These are phyloP conservation scores for Phytophthora europaea DNA, from an alignment of 352 stramenopile genomes.

Conservation along the genomic window DNA sequence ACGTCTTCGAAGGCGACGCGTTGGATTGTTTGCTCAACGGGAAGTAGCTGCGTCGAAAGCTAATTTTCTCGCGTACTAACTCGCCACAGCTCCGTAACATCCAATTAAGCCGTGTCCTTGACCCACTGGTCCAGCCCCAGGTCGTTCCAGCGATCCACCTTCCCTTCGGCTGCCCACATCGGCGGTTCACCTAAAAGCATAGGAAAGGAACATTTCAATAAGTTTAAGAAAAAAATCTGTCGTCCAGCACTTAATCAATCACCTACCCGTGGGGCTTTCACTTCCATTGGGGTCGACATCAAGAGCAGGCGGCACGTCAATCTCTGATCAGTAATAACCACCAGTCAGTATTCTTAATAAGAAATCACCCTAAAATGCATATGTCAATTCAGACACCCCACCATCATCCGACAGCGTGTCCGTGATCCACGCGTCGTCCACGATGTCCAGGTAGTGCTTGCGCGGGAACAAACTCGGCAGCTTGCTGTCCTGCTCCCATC, in stretches of 20 bases:
- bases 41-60: constrained; percentile 28
- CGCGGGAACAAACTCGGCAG: constrained; percentile 75
- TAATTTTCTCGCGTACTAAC: not conserved
- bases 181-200: constrained; percentile 55
- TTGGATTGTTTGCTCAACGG: constrained; percentile 64
- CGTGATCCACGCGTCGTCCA: constrained; percentile 86
- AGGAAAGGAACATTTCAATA: not conserved
- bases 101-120: constrained; percentile 44
- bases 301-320: constrained; percentile 67
- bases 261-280: constrained; percentile 57
- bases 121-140: constrained; percentile 77
- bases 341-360: not conserved
- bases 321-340: constrained; percentile 50
- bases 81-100: not conserved
- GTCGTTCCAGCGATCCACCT: constrained; percentile 85
- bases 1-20: constrained; percentile 59
- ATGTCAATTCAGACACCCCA: constrained; percentile 36
- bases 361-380: not conserved
- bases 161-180: constrained; percentile 60
- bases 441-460: constrained; percentile 80
- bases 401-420: constrained; percentile 86
- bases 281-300: constrained; percentile 68
- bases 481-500: constrained; percentile 65
- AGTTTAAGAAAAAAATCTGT: too few relatives aligned
- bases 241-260: not conserved